Conservation (phyloP, 2,329 filamentous ascomycete species). For the Colletotrichum sp. region DNA sequence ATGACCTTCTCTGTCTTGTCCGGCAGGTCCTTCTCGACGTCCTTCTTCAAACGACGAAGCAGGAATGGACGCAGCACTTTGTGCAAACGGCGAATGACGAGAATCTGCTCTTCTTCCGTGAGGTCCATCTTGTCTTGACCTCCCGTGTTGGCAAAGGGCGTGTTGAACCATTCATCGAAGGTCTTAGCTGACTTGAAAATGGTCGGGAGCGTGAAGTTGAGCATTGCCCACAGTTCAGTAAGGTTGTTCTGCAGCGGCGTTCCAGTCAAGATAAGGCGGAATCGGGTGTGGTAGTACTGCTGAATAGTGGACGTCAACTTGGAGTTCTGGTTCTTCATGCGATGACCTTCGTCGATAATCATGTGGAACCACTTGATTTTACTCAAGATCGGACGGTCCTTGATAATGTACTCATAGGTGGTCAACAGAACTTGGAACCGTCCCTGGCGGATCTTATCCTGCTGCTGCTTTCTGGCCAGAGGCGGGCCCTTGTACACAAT, state of each 20-base stretch:
- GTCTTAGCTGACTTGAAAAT: slow-evolving; percentile 99
- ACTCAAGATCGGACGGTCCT: slow-evolving; percentile 91
- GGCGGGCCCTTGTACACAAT: slow-evolving; percentile 98
- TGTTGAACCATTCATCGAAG: slow-evolving; percentile 99
- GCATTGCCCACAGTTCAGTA: slow-evolving; percentile 93
- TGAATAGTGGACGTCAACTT: slow-evolving; percentile 96
- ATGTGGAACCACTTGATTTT: slow-evolving; percentile 99
- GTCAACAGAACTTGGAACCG: slow-evolving; percentile 96
- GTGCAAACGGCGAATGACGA: slow-evolving; percentile 96
- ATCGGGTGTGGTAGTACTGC: slow-evolving; percentile 92
- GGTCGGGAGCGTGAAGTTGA: slow-evolving; percentile 97
- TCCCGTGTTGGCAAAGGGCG: slow-evolving; percentile 97
- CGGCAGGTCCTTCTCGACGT: slow-evolving; percentile 97
- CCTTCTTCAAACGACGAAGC: slow-evolving; percentile 97
- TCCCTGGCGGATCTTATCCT: slow-evolving; percentile 92
- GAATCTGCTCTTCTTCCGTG: slow-evolving; percentile 98
- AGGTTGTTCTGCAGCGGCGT: slow-evolving; percentile 98
- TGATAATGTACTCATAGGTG: slow-evolving; percentile 99
- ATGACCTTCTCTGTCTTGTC: slow-evolving; percentile 99
- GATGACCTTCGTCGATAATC: slow-evolving; percentile 99
- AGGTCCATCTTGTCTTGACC: slow-evolving; percentile 98
- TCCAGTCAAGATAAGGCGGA: slow-evolving; percentile 95
- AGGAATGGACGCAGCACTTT: slow-evolving; percentile 98
- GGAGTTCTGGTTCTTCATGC: slow-evolving; percentile 98
- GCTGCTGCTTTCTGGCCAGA: slow-evolving; percentile 83